These are phyloP conservation scores for Ashbya aceris DNA, from an alignment of 1,139 yeast species.

Conservation along the genomic window DNA sequence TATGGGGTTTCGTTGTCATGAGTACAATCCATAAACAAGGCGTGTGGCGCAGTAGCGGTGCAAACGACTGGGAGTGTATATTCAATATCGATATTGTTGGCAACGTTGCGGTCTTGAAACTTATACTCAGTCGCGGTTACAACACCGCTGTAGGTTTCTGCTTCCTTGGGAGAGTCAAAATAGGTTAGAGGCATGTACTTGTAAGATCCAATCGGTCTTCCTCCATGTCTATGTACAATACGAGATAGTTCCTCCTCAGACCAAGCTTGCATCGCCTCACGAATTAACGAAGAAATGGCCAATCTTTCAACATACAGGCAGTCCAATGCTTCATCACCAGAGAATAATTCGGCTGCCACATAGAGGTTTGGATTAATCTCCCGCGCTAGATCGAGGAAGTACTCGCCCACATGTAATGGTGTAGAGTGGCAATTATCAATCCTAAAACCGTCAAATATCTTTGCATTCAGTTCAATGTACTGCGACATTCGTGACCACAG, in stretches of 20 bases:
- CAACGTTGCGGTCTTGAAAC: conserved; percentile 23
- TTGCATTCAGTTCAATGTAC: conserved; percentile 69
- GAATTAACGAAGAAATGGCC: conserved; percentile 76
- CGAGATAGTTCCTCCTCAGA: conserved; percentile 78
- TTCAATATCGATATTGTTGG: conserved; percentile 46
- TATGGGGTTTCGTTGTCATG: conserved; percentile 90
- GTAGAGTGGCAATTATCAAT: conserved; percentile 96
- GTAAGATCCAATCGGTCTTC: conserved; percentile 89
- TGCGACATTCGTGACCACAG: conserved; percentile 83
- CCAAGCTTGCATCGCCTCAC: conserved; percentile 98
- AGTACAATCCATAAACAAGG: conserved; percentile 94
- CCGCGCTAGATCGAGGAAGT: conserved; percentile 81
- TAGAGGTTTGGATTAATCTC: conserved; percentile 74
- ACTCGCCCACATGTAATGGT: conserved; percentile 89
- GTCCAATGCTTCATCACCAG: conserved; percentile 89
- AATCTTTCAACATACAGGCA: conserved; percentile 81
- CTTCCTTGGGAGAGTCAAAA: conserved; percentile 39
- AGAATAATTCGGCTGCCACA: conserved; percentile 88
- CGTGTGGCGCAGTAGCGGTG: conserved; percentile 70
- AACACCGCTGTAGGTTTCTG: conserved; percentile 15
- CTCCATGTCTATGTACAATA: conserved; percentile 86
- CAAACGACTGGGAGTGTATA: conserved; percentile 47
- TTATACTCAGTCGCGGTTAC: conserved; percentile 30
- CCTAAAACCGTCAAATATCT: conserved; percentile 75
- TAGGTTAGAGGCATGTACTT: conserved; percentile 68